Base-by-base conservation (phyloP, 2,329 filamentous ascomycete species). In the Colletotrichum orchidophilum region DNA sequence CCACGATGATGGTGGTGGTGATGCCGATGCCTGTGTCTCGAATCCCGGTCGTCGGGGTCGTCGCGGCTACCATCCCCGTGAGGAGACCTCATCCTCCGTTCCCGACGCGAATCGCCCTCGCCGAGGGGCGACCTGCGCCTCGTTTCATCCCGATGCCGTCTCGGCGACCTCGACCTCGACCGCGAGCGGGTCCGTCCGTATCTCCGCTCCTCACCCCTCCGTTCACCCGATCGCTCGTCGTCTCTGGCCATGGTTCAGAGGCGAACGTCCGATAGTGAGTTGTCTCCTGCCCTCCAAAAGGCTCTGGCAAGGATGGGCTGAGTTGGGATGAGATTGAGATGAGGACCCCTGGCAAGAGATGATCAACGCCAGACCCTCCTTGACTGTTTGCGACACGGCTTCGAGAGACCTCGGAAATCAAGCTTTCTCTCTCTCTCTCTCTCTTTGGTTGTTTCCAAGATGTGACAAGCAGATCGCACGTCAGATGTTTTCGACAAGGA, bases 21-120 rank as follows among this genome's bases (percentile, higher is more conserved):
- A 15, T 70, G 77, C 21, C 72, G 73, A 31, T n/a, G 60, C 8
- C 39, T 58, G 12, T 27, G 54, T 18, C 63, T 61, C 35, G 59
- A n/a, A 26, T 60, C 63, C 29, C 35, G 27, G 18, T 57, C 68
- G 7, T 46, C 39, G 7, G 39, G 39, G 18, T 46, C 39, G 18
- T 46, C 39, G 39, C 35, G 35, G 39, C 63, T 46, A 27, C 31
- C 49, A 11, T 70, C 55, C 13, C 33, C 11, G n/a, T 29, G 64
- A 21, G 46, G 35, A 12, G 49, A 46, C 55, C 39, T 46, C 39
- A 3, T 7, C 8, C 64, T 55, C 52, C 58, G 39, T 21, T 57
- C 63, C 24, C 57, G 68, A 29, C n/a, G 63, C 50, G 49, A 42
- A 27, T 33, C 50, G 26, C 12, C 24, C 24, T 55, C 68, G 3